Conservation (phyloP, 108 stramenopile species). For the Licmophora abbreviata region DNA sequence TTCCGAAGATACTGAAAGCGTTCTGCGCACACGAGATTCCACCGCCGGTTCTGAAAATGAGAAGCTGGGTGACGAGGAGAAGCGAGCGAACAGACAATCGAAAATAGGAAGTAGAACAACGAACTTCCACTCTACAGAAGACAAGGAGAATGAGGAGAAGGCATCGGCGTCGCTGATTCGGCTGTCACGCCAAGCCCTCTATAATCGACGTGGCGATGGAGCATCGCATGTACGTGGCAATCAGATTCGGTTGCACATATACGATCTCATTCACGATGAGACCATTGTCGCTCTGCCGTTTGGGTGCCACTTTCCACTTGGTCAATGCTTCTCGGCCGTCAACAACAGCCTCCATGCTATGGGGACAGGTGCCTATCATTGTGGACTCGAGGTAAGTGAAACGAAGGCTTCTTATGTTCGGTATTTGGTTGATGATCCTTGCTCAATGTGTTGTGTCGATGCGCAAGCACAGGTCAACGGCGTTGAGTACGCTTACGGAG, state of each 20-base stretch:
- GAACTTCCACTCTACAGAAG: no score
- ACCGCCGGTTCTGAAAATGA: no score
- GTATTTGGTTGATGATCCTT: not conserved
- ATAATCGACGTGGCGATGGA: conserved; percentile 1
- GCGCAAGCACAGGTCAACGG: conserved; percentile 56
- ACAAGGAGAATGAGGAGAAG: no score
- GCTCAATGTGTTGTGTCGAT: not conserved
- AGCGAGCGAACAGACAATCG: no score
- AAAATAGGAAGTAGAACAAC: no score
- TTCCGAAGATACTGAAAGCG: no score
- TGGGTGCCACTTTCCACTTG: conserved; percentile 65
- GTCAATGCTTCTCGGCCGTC: conserved; percentile 54
- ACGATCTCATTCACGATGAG: conserved; percentile 59
- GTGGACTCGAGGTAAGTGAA: conserved; percentile 74
- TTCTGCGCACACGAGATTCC: no score
- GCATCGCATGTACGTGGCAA: no score
- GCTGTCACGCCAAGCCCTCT: conserved; percentile 1
- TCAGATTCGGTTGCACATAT: conserved; percentile 44
- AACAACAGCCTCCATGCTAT: conserved; percentile 61
- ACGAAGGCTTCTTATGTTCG: not conserved
- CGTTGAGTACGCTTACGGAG: conserved; percentile 74
- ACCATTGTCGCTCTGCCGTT: conserved; percentile 51
- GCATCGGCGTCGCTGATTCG: conserved; percentile 2
- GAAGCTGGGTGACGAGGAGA: no score
- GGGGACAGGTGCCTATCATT: conserved; percentile 80